Conservation (phyloP, 768 basidiomycete genomes). For the Amanita subjunquillea region DNA sequence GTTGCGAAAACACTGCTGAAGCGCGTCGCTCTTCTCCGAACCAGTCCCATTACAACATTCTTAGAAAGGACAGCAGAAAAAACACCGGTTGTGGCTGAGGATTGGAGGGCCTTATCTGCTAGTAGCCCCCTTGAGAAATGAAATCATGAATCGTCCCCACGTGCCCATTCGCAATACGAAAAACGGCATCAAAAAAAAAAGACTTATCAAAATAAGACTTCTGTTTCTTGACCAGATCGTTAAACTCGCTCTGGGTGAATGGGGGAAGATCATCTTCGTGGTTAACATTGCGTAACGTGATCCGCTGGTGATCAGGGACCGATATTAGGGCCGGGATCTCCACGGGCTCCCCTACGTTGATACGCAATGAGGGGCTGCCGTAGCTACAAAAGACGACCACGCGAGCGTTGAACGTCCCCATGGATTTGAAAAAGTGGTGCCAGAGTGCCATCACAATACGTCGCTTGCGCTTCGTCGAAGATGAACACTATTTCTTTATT, state of each 20-base stretch:
- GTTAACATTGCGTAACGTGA: not conserved
- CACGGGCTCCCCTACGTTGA: not conserved
- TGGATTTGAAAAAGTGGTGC: not conserved
- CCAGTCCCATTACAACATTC: not conserved
- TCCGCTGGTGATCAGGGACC: not conserved
- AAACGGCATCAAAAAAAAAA: not conserved
- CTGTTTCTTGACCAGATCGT: not conserved
- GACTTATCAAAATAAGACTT: not conserved
- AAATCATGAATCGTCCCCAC: constrained; percentile 2
- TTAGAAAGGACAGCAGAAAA: not conserved
- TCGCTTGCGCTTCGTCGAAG: not conserved
- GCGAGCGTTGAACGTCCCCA: not conserved
- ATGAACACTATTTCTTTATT: not conserved
- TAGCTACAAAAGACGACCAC: not conserved
- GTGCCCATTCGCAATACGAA: not conserved
- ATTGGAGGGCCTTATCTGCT: not conserved
- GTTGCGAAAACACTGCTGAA: not conserved
- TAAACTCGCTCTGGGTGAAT: not conserved
- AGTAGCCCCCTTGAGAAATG: not conserved
- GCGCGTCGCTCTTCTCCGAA: not conserved
- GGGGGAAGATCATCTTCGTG: not conserved
- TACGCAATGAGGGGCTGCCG: not conserved
- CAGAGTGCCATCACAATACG: not conserved
- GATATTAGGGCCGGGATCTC: not conserved
- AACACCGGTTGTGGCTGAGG: not conserved